A percentile compares a stretch with the other conserved stretches of the same genome.
Conservation (phyloP, 306 rosid genomes). For the Castanea mollissima region DNA sequence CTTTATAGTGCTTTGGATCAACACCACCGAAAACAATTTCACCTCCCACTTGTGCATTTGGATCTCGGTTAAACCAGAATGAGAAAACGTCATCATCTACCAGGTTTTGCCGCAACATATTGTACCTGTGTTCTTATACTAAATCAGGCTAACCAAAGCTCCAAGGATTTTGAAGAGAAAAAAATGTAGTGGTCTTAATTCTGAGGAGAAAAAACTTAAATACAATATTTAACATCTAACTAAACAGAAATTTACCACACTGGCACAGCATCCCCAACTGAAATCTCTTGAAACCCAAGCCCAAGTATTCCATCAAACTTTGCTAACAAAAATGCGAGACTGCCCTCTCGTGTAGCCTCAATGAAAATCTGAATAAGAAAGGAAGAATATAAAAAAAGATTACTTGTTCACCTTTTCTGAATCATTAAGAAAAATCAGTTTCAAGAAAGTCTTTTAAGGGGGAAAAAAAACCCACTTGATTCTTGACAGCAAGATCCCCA, state of each 20-base stretch:
- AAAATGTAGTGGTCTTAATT: background rate
- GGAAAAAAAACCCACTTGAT: slow-evolving; percentile 48
- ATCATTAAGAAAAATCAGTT: slow-evolving; percentile 4
- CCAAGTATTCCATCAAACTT: slow-evolving; percentile 89
- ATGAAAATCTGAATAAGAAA: slow-evolving; percentile 62
- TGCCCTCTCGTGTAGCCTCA: slow-evolving; percentile 77
- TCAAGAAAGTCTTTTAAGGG: background rate
- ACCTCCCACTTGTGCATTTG: slow-evolving; percentile 52
- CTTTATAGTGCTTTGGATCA: slow-evolving; percentile 67
- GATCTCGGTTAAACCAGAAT: slow-evolving; percentile 83
- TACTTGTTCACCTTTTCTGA: slow-evolving; percentile 9
- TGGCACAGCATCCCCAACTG: slow-evolving; percentile 68
- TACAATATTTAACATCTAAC: background rate
- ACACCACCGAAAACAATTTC: slow-evolving; percentile 80
- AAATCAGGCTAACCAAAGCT: slow-evolving; percentile 20
- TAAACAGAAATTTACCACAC: slow-evolving; percentile 53
- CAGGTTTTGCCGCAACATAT: slow-evolving; percentile 65
- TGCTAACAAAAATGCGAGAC: slow-evolving; percentile 58
- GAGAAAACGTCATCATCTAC: slow-evolving; percentile 72
- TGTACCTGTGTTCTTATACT: slow-evolving; percentile 52
- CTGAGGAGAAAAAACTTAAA: slow-evolving; percentile 11
- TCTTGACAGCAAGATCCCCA: slow-evolving; percentile 60
- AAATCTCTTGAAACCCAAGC: slow-evolving; percentile 91
- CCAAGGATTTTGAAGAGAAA: slow-evolving; percentile 4
- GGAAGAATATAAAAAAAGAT: background rate